Evolutionary conservation across 768 basidiomycete species (phyloP).

Genomic region (Obba rivulosa): DNA sequence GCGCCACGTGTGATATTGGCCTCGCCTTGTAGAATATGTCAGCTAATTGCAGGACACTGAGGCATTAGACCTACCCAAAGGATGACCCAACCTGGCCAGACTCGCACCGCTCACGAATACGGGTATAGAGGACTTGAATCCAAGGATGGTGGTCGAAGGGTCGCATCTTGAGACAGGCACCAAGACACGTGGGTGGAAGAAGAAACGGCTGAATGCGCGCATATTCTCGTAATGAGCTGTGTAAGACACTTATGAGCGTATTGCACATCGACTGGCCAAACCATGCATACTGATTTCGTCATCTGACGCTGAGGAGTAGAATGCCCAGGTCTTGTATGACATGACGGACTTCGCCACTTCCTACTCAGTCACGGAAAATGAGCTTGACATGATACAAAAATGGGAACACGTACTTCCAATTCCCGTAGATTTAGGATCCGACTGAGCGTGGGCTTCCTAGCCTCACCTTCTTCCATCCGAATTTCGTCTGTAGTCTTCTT

Average conservation of each 20-base stretch:
- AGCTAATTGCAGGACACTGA: neutral
- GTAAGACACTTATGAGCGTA: neutral
- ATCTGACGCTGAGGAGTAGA: conserved; percentile 84
- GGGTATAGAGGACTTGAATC: conserved; percentile 67
- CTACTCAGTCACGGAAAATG: conserved; percentile 28
- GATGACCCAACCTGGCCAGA: conserved; percentile 83
- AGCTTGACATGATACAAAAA: neutral
- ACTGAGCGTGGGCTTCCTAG: conserved; percentile 56
- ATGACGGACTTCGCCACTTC: conserved; percentile 68
- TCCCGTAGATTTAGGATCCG: conserved; percentile 74
- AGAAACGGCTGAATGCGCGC: conserved; percentile 80
- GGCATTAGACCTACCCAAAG: conserved; percentile 39
- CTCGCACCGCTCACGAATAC: conserved; percentile 83
- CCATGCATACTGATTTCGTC: conserved; percentile 68
- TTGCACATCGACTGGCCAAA: conserved; percentile 5
- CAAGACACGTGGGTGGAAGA: conserved; percentile 84
- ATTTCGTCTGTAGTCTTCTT: conserved; percentile 64
- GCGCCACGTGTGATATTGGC: conserved; percentile 74
- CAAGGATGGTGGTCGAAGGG: conserved; percentile 69
- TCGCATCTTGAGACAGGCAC: conserved; percentile 57
- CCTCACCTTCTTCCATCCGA: conserved; percentile 56
- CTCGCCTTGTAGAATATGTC: conserved; percentile 51
- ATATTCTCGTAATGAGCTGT: conserved; percentile 63
- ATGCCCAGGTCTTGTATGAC: conserved; percentile 70
- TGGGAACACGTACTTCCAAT: conserved; percentile 58